phyloP scores from a whole-genome alignment of 2,329 filamentous ascomycete species.

The Microcyclospora tardicrescens region DNA sequence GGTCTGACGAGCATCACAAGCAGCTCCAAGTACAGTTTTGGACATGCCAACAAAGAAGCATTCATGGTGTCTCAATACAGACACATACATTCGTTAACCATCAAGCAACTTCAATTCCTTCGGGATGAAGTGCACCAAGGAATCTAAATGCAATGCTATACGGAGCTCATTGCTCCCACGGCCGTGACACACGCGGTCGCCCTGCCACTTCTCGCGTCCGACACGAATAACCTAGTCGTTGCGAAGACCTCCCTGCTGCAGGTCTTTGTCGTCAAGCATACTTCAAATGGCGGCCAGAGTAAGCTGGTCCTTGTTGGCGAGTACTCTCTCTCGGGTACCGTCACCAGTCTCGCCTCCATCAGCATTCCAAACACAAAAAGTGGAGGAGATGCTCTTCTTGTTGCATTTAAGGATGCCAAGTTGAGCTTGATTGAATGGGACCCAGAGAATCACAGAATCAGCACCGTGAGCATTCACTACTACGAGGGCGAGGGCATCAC shows the following conservation, averaged over 20 bases:
- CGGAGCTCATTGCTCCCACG: constrained; percentile 85
- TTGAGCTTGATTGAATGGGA: constrained; percentile 93
- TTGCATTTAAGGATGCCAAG: constrained; percentile 84
- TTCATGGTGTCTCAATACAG: neutral
- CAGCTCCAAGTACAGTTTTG: neutral
- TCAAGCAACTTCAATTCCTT: neutral
- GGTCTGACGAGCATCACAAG: neutral
- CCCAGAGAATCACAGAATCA: constrained; percentile 60
- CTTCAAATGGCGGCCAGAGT: constrained; percentile 4
- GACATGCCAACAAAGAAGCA: neutral
- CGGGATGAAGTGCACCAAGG: neutral
- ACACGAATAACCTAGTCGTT: constrained; percentile 74
- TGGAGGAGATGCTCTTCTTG: constrained; percentile 68
- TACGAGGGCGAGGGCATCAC: constrained; percentile 77
- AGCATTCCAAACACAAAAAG: constrained; percentile 60
- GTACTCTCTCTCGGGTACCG: constrained; percentile 68
- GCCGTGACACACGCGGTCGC: constrained; percentile 81
- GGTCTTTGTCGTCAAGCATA: constrained; percentile 47
- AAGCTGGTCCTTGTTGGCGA: constrained; percentile 80
- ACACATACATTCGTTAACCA: neutral
- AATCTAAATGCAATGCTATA: constrained; percentile 80
- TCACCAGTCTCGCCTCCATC: constrained; percentile 70
- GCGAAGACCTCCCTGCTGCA: constrained; percentile 88
- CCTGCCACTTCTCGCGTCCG: constrained; percentile 62
- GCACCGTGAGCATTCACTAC: constrained; percentile 90